phyloP scores from a whole-genome alignment of 495 filamentous ascomycete genomes.

The Hypomontagnella monticulosa region DNA sequence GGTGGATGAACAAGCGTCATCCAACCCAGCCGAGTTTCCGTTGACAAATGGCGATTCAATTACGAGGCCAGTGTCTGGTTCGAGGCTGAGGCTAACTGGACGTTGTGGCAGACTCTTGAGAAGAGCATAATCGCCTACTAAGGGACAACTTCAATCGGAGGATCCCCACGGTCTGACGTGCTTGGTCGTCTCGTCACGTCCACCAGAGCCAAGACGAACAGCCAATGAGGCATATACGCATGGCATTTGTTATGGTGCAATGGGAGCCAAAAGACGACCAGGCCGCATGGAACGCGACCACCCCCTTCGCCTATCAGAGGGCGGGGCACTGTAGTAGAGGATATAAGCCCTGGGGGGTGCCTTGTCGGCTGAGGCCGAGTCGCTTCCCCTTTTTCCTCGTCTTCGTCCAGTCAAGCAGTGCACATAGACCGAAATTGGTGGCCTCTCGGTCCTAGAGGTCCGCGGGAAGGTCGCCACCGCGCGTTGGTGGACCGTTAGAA shows the following conservation, averaged over 20 bases:
- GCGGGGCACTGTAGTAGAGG: conserved; percentile 8
- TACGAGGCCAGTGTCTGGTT: neutral
- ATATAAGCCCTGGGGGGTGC: conserved; percentile 29
- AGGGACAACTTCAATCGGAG: conserved; percentile 11
- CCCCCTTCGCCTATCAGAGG: conserved; percentile 26
- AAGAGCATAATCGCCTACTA: conserved; percentile 1
- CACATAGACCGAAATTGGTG: conserved; percentile 30
- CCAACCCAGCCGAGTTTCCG: conserved; percentile 4
- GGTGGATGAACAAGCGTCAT: conserved; percentile 35
- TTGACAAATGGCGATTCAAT: conserved; percentile 10
- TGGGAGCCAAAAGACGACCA: conserved; percentile 24
- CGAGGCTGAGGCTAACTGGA: conserved; percentile 12
- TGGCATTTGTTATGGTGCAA: conserved; percentile 35
- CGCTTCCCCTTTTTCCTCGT: conserved; percentile 2
- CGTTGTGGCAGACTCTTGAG: no score
- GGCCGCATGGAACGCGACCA: conserved; percentile 36
- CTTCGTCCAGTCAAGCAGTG: conserved; percentile 17
- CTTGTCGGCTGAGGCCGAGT: conserved; percentile 25
- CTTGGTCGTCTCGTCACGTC: conserved; percentile 28
- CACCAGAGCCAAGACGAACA: conserved; percentile 7
- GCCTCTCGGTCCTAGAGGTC: conserved; percentile 17
- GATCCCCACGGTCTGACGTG: conserved; percentile 34
- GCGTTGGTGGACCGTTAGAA: conserved; percentile 16
- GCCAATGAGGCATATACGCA: conserved; percentile 40
- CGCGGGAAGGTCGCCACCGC: conserved; percentile 23